Percentiles rank a stretch among this genome's conserved stretches.
Evolutionary conservation across 345 rosid genomes (phyloP).

Genomic region (Citrus hindsii): DNA sequence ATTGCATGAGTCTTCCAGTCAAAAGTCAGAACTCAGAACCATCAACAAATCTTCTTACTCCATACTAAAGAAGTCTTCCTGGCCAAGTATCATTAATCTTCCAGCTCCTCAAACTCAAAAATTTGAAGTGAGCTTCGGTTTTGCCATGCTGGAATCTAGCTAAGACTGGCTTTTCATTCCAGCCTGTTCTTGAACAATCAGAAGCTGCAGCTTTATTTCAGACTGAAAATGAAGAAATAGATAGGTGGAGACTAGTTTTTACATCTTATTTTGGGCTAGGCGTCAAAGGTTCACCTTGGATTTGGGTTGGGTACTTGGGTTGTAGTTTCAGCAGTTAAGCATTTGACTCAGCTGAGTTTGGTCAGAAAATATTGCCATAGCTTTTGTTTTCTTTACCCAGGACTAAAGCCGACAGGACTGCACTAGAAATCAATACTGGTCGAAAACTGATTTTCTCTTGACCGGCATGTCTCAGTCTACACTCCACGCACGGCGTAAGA

Average conservation of each 20-base stretch:
- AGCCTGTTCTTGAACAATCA: not conserved
- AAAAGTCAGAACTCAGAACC: too few species aligned
- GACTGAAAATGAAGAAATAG: not conserved
- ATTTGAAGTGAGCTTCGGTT: not conserved
- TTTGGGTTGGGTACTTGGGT: not conserved
- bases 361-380: not conserved
- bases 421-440: not conserved
- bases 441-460: not conserved
- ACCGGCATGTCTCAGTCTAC: not conserved
- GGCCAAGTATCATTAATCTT: not conserved
- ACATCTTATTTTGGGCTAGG: too few species aligned
- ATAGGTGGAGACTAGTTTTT: not conserved
- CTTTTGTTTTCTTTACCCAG: not conserved
- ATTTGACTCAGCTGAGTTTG: too few species aligned
- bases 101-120: too few species aligned
- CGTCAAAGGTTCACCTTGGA: not conserved
- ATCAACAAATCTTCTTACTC: not conserved
- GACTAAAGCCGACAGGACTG: not conserved
- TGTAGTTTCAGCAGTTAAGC: not conserved
- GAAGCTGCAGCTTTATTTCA: not conserved
- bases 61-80: not conserved
- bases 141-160: not conserved
- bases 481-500: too few species aligned
- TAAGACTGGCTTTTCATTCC: not conserved
- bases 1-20: not conserved